These are phyloP conservation scores for Carex myosuroides DNA, from an alignment of 176 grass and related monocot genomes.

Conservation along the genomic window DNA sequence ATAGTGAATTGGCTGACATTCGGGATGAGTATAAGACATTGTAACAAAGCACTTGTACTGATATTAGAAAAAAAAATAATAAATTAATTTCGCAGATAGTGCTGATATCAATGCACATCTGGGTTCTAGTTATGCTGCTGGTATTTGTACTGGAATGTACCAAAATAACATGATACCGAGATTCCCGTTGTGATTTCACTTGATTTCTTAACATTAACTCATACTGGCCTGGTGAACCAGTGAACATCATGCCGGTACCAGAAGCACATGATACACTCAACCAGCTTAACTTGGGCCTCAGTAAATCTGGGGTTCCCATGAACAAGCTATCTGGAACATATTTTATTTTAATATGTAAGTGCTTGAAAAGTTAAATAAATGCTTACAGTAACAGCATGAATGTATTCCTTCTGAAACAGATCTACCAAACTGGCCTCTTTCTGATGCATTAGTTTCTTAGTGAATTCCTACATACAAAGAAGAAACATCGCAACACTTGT, in stretches of 20 bases:
- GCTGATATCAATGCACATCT: neutral
- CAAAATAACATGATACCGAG: neutral
- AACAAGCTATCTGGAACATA: neutral
- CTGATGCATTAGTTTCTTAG: constrained; percentile 38
- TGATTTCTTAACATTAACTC: neutral
- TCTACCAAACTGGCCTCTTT: constrained; percentile 51
- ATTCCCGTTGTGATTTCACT: neutral
- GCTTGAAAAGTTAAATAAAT: neutral
- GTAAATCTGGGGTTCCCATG: neutral
- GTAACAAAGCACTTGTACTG: neutral
- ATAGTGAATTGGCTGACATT: neutral
- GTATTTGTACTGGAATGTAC: neutral
- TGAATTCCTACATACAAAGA: constrained; percentile 53
- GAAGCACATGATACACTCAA: neutral
- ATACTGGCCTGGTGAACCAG: neutral
- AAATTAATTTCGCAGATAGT: neutral
- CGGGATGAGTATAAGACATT: neutral
- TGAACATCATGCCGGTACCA: neutral
- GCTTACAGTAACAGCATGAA: constrained; percentile 53
- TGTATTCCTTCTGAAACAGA: constrained; percentile 65
- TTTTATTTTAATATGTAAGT: neutral
- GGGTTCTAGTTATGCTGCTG: neutral
- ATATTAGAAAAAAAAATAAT: neutral
- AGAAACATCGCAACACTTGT: neutral
- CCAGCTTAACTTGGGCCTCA: neutral